Percentiles rank a stretch among this genome's conserved stretches.
These are phyloP conservation scores for Geoglossum glabrum DNA, from an alignment of 495 filamentous ascomycete species.

Conservation along the genomic window DNA sequence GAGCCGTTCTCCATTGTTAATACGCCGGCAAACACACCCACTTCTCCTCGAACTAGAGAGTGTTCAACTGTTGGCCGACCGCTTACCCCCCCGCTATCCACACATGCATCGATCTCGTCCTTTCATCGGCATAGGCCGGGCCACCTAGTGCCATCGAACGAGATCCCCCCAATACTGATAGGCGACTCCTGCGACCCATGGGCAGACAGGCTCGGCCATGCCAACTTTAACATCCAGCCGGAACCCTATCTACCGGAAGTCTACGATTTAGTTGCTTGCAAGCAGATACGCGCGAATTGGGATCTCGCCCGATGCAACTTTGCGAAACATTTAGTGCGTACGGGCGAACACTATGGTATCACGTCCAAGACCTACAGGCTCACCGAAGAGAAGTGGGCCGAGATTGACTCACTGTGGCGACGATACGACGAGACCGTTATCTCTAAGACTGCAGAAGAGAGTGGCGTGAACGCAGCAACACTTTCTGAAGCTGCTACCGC, in stretches of 20 bases:
- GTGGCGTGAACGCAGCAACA: constrained; percentile 12
- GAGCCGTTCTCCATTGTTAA: constrained; percentile 18
- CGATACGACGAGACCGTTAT: constrained; percentile 37
- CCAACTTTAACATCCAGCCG: constrained; percentile 76
- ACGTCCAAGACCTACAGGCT: constrained; percentile 68
- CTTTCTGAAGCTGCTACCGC: constrained; percentile 26
- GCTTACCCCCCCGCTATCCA: constrained; percentile 60
- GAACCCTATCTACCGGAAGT: constrained; percentile 52
- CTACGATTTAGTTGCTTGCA: constrained; percentile 38
- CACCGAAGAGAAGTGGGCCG: constrained; percentile 70
- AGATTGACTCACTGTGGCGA: constrained; percentile 53
- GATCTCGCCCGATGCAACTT: constrained; percentile 61
- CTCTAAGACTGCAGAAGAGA: constrained; percentile 4
- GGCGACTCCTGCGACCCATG: constrained; percentile 54
- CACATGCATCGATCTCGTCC: constrained; percentile 58
- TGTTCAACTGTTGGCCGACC: constrained; percentile 16
- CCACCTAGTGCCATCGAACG: constrained; percentile 25
- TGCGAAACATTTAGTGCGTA: constrained; percentile 64
- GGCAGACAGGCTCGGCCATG: constrained; percentile 69
- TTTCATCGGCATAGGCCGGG: constrained; percentile 30
- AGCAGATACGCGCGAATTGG: constrained; percentile 56
- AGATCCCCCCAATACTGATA: constrained; percentile 39
- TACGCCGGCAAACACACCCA: constrained; percentile 22
- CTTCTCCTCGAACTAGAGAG: neutral
- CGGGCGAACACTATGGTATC: constrained; percentile 65